Evolutionary conservation across 495 filamentous ascomycete species (phyloP), one percentile per base, ranked within the genome.

Genomic region (Trichocladium uniseriatum): DNA sequence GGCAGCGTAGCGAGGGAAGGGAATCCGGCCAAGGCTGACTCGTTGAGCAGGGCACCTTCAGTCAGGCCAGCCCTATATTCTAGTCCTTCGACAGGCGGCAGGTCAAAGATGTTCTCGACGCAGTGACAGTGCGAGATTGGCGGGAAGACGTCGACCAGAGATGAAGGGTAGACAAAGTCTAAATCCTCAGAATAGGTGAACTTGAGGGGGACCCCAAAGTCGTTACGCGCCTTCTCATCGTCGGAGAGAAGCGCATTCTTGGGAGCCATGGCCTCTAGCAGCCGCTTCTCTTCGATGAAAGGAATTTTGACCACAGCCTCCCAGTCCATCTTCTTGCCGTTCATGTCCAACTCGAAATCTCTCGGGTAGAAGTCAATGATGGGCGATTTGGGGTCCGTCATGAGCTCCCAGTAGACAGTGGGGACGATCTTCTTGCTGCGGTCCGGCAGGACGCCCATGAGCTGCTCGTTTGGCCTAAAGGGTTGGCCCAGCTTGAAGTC

Each of bases 311-410:
- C 89, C 34, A 99, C 90, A 27, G 92, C 94, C 59, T 99, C 94
- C 94, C 94, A 99, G 55, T 97, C 94, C 89, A 94, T 94, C 72
- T 95, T 99, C 75, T 99, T 99, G 47, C 94, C 94, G 57, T 97
- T 96, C 91, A 97, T 96, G 60, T 99, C 94, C 16, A 99, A 77
- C 54, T 95, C 89, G 55, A 99, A 99, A 53, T 97, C 91, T 49
- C 91, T 79, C 22, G 94, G 94, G 60, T 99, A 99, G 68, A 99
- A 97, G 59, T 97, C 91, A 57, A 95, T 87, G 64, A 99, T 97
- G 11, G 94, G 89, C n/a, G 91, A 96, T 3, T 87, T 77, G 0
- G 80, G 69, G 40, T 87, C 83, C 3, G 86, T 94, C 94, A 99
- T 99, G 19, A 99, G 74, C 10, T 86, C 79, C 65, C 86, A 86